Conservation (phyloP, 2,329 filamentous ascomycete species). For the Penicillium frequentans region DNA sequence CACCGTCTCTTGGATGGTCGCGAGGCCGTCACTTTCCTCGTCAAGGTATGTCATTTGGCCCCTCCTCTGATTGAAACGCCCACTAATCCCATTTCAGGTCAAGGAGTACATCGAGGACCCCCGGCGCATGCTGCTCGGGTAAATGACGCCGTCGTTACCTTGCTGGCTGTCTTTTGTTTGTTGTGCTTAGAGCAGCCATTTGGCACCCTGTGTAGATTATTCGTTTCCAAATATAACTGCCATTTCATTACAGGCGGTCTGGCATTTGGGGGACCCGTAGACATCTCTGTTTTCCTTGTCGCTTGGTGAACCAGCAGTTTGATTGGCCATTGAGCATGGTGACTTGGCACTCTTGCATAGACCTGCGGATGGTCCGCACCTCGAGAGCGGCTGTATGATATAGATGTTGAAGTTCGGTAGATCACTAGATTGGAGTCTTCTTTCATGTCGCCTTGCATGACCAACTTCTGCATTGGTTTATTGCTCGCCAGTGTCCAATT, state of each 20-base stretch:
- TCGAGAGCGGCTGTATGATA: neutral
- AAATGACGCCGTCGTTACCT: constrained; percentile 9
- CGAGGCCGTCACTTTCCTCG: constrained; percentile 92
- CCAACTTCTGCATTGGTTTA: neutral
- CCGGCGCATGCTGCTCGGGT: constrained; percentile 76
- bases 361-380: too few relatives aligned
- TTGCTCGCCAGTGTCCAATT: neutral
- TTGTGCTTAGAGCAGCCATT: constrained; percentile 15
- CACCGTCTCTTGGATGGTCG: constrained; percentile 92
- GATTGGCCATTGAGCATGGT: neutral
- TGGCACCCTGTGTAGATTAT: constrained; percentile 32
- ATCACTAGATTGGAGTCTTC: neutral
- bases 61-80: neutral
- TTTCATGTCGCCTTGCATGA: neutral
- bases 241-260: neutral
- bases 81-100: constrained; percentile 46
- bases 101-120: constrained; percentile 99
- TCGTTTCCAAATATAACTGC: constrained; percentile 22
- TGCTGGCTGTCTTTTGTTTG: constrained; percentile 11
- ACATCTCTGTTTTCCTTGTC: neutral
- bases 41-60: constrained; percentile 61
- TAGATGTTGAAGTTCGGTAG: neutral
- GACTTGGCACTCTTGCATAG: neutral
- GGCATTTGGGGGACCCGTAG: neutral
- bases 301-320: neutral